Evolutionary conservation across 2,329 filamentous ascomycete genomes (phyloP).

Genomic region (Coniochaeta pulveracea): DNA sequence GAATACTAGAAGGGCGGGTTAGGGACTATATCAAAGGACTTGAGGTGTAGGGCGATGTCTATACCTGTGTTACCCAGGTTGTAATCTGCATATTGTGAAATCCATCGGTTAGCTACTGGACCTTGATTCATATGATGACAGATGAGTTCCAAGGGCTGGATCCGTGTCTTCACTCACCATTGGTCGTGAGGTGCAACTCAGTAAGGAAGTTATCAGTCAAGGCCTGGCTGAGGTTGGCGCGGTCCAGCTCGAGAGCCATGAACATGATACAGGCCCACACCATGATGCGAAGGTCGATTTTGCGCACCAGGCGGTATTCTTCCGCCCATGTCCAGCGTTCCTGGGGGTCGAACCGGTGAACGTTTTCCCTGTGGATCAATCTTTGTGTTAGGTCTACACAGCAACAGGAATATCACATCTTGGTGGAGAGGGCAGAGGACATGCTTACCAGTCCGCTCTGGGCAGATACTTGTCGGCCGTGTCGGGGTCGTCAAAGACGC

Average conservation of each 20-base stretch:
- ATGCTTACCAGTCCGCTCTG: slow-evolving; percentile 20
- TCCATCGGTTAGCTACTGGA: too few species aligned
- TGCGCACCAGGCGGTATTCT: slow-evolving; percentile 2
- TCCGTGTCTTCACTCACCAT: slow-evolving; percentile 25
- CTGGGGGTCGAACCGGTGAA: slow-evolving; percentile 2
- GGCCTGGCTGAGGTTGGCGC: slow-evolving; percentile 34
- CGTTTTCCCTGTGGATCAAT: slow-evolving; percentile 1
- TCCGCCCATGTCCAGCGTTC: slow-evolving; percentile 2
- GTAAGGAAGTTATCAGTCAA: slow-evolving; percentile 34
- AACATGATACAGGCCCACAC: slow-evolving; percentile 19
- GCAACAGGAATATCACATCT: background rate
- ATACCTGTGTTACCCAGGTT: slow-evolving; percentile 36
- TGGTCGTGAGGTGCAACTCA: slow-evolving; percentile 29
- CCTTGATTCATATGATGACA: too few species aligned
- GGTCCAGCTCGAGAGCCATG: slow-evolving; percentile 35
- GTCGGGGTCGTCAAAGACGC: slow-evolving; percentile 26
- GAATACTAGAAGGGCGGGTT: too few species aligned
- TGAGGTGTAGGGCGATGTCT: too few species aligned
- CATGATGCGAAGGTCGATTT: slow-evolving; percentile 3
- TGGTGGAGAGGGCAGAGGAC: slow-evolving; percentile 5
- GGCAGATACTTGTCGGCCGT: slow-evolving; percentile 23
- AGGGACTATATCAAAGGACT: too few species aligned
- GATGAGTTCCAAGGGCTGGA: too few species aligned
- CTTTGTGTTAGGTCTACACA: background rate
- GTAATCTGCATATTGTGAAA: slow-evolving; percentile 22